Conservation (phyloP, 768 basidiomycete genomes). For the Pulveroboletus sp. region DNA sequence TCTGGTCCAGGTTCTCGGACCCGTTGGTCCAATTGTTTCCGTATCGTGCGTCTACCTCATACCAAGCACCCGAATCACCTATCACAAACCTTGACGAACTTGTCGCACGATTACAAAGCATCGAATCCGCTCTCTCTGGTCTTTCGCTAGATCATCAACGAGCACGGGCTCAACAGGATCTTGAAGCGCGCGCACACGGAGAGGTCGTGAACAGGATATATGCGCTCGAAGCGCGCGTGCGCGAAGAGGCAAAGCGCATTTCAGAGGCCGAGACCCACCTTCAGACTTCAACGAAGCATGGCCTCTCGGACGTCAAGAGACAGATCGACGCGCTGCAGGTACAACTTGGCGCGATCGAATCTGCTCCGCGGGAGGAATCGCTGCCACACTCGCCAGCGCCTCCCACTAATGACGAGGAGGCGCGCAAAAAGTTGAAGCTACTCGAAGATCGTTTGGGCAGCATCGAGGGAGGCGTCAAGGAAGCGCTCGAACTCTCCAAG, state of each 20-base stretch:
- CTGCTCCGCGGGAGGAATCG: slow-evolving; percentile 18
- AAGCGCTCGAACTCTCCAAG: slow-evolving; percentile 67
- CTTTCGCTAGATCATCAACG: slow-evolving; percentile 55
- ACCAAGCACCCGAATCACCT: slow-evolving; percentile 53
- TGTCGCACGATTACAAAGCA: slow-evolving; percentile 52
- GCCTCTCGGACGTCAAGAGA: slow-evolving; percentile 46
- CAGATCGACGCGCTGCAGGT: slow-evolving; percentile 54
- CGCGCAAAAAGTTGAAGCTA: slow-evolving; percentile 46
- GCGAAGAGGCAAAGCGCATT: slow-evolving; percentile 42
- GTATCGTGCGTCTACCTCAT: slow-evolving; percentile 35
- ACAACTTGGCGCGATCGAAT: slow-evolving; percentile 34
- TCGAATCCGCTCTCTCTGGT: slow-evolving; percentile 61
- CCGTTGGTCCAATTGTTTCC: slow-evolving; percentile 34
- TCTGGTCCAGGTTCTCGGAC: slow-evolving; percentile 43
- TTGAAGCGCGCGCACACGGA: slow-evolving; percentile 44
- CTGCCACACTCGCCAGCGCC: slow-evolving; percentile 12
- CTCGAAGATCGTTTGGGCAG: slow-evolving; percentile 61
- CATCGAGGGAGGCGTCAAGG: slow-evolving; percentile 63
- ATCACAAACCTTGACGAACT: slow-evolving; percentile 66
- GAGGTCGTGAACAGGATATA: slow-evolving; percentile 55
- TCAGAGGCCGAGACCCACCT: slow-evolving; percentile 52
- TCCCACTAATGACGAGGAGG: slow-evolving; percentile 49
- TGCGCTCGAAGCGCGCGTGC: slow-evolving; percentile 51
- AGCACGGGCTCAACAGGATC: slow-evolving; percentile 47
- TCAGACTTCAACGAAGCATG: slow-evolving; percentile 41